A percentile compares a stretch with the other conserved stretches of the same genome.
Conservation (phyloP, 1,284 basidiomycete genomes). For the Tremellales sp. region DNA sequence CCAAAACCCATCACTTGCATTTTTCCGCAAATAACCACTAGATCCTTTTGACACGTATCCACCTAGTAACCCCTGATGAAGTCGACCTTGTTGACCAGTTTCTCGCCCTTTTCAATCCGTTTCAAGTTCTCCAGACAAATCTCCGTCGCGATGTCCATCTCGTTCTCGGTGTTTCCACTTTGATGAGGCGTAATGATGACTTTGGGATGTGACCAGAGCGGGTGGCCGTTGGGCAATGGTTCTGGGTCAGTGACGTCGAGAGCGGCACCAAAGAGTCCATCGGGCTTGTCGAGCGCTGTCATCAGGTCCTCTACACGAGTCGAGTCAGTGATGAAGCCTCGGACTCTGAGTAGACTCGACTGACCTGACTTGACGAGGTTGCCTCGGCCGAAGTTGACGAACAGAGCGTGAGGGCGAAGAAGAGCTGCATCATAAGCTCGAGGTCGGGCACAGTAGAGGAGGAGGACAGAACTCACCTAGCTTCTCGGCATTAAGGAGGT, state of each 20-base stretch:
- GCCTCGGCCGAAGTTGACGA: slow-evolving; percentile 44
- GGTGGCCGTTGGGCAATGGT: slow-evolving; percentile 32
- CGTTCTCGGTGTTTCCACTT: slow-evolving; percentile 35
- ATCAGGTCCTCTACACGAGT: slow-evolving; percentile 31
- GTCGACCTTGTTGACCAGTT: slow-evolving; percentile 29
- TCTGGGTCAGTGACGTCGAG: slow-evolving; percentile 46
- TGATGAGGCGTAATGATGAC: slow-evolving; percentile 38
- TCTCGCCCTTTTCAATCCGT: slow-evolving; percentile 24
- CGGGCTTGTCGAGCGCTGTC: slow-evolving; percentile 20
- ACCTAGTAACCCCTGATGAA: slow-evolving; percentile 33
- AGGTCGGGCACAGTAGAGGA: slow-evolving; percentile 1
- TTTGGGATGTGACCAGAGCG: slow-evolving; percentile 35
- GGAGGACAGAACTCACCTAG: slow-evolving; percentile 26
- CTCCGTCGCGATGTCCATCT: slow-evolving; percentile 35
- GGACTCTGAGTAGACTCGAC: background rate
- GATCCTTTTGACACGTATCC: too few relatives aligned
- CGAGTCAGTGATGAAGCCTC: background rate
- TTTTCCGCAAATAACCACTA: too few relatives aligned
- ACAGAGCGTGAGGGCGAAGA: slow-evolving; percentile 32
- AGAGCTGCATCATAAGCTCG: slow-evolving; percentile 8
- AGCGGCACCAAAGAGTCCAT: slow-evolving; percentile 32
- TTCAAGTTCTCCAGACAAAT: slow-evolving; percentile 41
- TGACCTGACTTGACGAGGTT: slow-evolving; percentile 29
- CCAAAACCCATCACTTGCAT: too few relatives aligned
- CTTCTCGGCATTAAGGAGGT: slow-evolving; percentile 35